These are phyloP conservation scores for Dendrocalamus latiflorus DNA, from an alignment of 202 grass and related monocot genomes.

Conservation along the genomic window DNA sequence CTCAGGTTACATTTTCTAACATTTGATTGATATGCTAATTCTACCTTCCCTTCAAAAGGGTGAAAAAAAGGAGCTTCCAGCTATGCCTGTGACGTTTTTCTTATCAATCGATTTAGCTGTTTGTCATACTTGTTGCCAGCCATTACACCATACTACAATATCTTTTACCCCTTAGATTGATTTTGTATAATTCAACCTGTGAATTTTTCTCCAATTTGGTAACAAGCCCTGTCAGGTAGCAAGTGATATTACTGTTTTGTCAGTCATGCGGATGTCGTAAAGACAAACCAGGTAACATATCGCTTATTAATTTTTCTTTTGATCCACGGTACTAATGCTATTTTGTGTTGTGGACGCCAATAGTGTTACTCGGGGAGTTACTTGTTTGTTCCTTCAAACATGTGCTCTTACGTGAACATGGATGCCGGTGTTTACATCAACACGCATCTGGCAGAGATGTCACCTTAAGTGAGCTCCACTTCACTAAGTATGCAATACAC, in stretches of 20 bases:
- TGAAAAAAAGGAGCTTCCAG: not conserved
- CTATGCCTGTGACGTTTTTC: not conserved
- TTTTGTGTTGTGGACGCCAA: slow-evolving; percentile 41
- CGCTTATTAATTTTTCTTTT: slow-evolving; percentile 15
- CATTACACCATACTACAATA: not conserved
- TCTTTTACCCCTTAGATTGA: slow-evolving; percentile 20
- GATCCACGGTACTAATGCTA: slow-evolving; percentile 36
- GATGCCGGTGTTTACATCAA: slow-evolving; percentile 49
- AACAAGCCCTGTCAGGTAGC: slow-evolving; percentile 35
- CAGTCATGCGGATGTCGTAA: not conserved
- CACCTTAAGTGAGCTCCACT: slow-evolving; percentile 39
- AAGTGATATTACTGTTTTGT: slow-evolving; percentile 27
- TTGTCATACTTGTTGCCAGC: not conserved
- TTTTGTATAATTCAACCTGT: slow-evolving; percentile 17
- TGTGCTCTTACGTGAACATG: slow-evolving; percentile 55
- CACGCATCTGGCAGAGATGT: slow-evolving; percentile 47
- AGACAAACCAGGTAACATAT: slow-evolving; percentile 35
- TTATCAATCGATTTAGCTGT: not conserved
- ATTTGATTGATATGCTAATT: not conserved
- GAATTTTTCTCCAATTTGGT: slow-evolving; percentile 24
- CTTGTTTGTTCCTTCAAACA: slow-evolving; percentile 37
- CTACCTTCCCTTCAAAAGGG: not conserved
- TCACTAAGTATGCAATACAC: slow-evolving; percentile 44
- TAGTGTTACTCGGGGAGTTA: slow-evolving; percentile 35
- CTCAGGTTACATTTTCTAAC: slow-evolving; percentile 51